Conservation (phyloP, 1,284 basidiomycete genomes). For the Inonotus hispidus region DNA sequence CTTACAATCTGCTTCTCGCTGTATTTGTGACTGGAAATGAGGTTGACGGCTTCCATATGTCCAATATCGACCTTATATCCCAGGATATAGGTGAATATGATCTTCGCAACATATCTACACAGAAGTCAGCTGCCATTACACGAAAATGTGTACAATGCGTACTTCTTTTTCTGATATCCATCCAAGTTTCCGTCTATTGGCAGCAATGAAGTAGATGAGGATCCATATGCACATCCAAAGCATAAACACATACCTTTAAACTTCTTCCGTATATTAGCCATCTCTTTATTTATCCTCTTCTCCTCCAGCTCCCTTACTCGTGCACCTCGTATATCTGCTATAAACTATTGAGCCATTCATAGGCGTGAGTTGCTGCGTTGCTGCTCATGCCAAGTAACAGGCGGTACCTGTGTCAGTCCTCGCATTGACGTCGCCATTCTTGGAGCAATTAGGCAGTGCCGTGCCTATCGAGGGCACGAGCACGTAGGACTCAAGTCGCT, state of each 20-base stretch:
- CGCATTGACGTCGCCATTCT: conserved; percentile 86
- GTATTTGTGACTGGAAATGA: conserved; percentile 94
- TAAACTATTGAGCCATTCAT: conserved; percentile 62
- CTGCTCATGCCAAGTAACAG: background rate
- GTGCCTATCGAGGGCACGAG: background rate
- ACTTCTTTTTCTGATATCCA: conserved; percentile 99
- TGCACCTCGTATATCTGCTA: conserved; percentile 94
- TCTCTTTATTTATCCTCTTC: conserved; percentile 98
- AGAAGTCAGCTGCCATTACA: conserved; percentile 6
- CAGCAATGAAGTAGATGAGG: conserved; percentile 2
- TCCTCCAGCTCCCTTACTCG: conserved; percentile 88
- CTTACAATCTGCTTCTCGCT: conserved; percentile 98
- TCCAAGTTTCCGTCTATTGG: conserved; percentile 89
- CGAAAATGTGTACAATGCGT: conserved; percentile 25
- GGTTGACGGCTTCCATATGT: conserved; percentile 98
- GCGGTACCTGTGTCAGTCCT: conserved; percentile 76
- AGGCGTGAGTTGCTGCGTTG: conserved; percentile 1
- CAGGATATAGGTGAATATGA: conserved; percentile 98
- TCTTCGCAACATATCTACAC: conserved; percentile 85
- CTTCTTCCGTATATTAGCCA: conserved; percentile 99
- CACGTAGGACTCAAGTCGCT: background rate
- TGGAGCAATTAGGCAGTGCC: conserved; percentile 4
- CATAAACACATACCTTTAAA: conserved; percentile 72
- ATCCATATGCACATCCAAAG: background rate
- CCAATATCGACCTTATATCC: conserved; percentile 99